These are phyloP conservation scores for Penicillium egyptiacum DNA, from an alignment of 495 filamentous ascomycete species.

Conservation along the genomic window DNA sequence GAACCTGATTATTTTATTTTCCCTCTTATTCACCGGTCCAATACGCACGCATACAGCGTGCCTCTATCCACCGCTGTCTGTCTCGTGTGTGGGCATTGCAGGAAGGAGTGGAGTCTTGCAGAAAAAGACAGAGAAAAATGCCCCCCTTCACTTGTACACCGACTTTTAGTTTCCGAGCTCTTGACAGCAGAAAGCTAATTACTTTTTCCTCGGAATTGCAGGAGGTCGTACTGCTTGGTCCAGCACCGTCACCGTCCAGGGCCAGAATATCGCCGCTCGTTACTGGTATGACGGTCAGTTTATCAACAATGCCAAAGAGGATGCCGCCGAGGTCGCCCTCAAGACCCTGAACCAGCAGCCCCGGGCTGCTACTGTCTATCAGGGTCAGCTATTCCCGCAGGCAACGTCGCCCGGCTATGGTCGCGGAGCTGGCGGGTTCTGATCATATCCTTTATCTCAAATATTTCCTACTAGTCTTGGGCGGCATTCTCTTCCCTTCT, in stretches of 20 bases:
- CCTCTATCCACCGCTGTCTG: conserved; percentile 11
- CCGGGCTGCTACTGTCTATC: conserved; percentile 26
- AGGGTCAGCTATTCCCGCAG: conserved; percentile 30
- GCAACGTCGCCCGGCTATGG: conserved; percentile 14
- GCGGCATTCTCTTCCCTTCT: conserved; percentile 27
- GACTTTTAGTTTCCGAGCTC: conserved; percentile 33
- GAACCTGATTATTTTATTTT: conserved; percentile 3
- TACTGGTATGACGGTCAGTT: conserved; percentile 92
- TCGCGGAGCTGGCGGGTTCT: conserved; percentile 22
- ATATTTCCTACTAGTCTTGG: conserved; percentile 29
- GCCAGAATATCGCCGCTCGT: conserved; percentile 60
- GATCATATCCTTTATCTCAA: conserved; percentile 10
- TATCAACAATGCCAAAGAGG: conserved; percentile 84
- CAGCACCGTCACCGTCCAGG: conserved; percentile 61
- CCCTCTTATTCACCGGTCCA: conserved; percentile 1
- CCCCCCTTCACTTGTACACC: conserved; percentile 33
- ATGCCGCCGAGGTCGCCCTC: conserved; percentile 78
- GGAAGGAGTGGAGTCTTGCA: conserved; percentile 30
- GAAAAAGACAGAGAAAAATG: conserved; percentile 17
- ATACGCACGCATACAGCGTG: conserved; percentile 1
- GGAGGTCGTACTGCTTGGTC: conserved; percentile 94
- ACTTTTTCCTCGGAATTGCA: conserved; percentile 36
- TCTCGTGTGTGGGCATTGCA: conserved; percentile 27
- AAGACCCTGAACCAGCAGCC: conserved; percentile 36
- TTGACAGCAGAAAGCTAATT: conserved; percentile 33